phyloP scores from a whole-genome alignment of 1,284 basidiomycete species.

The Microstroma glucosiphilum region DNA sequence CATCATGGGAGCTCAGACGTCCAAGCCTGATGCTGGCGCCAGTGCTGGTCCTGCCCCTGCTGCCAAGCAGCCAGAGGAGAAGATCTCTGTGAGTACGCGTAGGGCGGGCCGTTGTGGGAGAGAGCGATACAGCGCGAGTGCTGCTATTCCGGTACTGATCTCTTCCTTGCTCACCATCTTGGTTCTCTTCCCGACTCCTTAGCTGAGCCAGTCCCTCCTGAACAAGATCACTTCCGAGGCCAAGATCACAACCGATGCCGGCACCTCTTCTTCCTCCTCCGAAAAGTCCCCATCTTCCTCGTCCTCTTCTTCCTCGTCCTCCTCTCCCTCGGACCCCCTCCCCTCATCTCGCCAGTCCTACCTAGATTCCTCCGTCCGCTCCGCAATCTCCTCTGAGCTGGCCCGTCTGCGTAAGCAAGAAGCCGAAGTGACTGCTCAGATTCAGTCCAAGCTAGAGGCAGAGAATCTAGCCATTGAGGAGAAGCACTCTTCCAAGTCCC shows the following conservation, averaged over 20 bases:
- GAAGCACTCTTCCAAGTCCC: conserved; percentile 21
- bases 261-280: neutral
- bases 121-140: neutral
- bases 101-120: neutral
- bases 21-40: neutral
- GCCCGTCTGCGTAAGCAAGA: conserved; percentile 39
- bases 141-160: neutral
- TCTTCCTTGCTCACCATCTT: neutral
- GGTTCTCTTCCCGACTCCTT: neutral
- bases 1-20: conserved; percentile 4
- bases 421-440: conserved; percentile 36
- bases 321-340: conserved; percentile 3
- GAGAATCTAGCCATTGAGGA: conserved; percentile 35
- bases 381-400: conserved; percentile 41
- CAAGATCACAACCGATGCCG: neutral
- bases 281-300: neutral
- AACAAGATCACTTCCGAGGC: conserved; percentile 6
- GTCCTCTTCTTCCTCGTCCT: conserved; percentile 4
- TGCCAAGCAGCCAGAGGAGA: neutral
- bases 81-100: neutral
- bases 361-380: conserved; percentile 37
- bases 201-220: conserved; percentile 6
- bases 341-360: conserved; percentile 25
- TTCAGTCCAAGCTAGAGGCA: conserved; percentile 39
- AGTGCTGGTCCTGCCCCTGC: neutral